Evolutionary conservation across 345 rosid species (phyloP), one percentile per base, ranked within the genome.

Genomic region (Moricandia arvensis): DNA sequence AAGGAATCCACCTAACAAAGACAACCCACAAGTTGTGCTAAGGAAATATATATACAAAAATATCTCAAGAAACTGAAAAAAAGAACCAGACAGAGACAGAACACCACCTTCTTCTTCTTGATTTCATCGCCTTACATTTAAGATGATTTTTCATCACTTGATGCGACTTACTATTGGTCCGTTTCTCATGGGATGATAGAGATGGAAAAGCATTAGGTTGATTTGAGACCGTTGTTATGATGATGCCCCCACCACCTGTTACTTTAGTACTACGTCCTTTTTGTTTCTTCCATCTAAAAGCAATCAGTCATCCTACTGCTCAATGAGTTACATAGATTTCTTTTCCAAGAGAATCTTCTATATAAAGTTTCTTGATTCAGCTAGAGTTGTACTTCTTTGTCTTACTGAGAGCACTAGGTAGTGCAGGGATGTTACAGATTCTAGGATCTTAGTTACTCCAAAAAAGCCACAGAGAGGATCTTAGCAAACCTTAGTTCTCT

Each of bases 1-100:
- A 57, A 71, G 76, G 66, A 27, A 58, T 77, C 72, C 68, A 71
- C 80, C 80, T 77, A 77, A 77, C 77, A 66, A 54, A 66, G 68
- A 65, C 81, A 77, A 72, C 58, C 61, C 68, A 77, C 81, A 66
- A 72, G 77, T 77, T 72, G 81, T 61, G 49, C 49, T 4, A 12
- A 55, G 49, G 27, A 29, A 37, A 16, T 38, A 31, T 58, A 58
- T 58, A 24, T 11, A 62, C 1, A 54, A 69, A 57, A 63, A 71
- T 65, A 65, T 58, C 66, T 31, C 13, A 77, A 27, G 68, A 65
- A 77, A 77, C 68, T 58, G 66, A 59, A 77, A 45, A 63, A 69
- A 21, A 66, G 64, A 66, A 78, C 21, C 64, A 72, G 68, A 78
- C 73, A 27, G 35, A 59, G 81, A 65, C 69, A 65, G 35, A 65